phyloP scores from a whole-genome alignment of 768 basidiomycete genomes.

The Suillus plorans region DNA sequence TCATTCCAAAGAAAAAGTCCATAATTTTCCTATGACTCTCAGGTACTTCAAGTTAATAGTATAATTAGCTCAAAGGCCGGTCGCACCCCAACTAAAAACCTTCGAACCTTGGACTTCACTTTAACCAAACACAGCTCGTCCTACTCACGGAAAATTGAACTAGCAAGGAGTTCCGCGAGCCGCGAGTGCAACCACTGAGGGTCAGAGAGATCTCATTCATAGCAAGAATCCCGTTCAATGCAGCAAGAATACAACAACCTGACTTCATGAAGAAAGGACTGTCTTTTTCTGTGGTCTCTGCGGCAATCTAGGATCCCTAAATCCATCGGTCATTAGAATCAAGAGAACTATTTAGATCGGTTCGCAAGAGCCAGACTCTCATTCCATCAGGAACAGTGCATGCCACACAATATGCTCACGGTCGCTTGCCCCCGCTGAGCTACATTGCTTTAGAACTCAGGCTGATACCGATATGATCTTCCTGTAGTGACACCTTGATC shows the following conservation, averaged over 20 bases:
- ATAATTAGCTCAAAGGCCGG: neutral
- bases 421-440: neutral
- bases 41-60: neutral
- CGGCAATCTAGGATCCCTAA: neutral
- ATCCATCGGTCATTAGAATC: neutral
- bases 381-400: neutral
- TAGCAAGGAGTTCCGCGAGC: neutral
- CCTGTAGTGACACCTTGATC: neutral
- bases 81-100: neutral
- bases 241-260: neutral
- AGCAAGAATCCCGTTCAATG: neutral
- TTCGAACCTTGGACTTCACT: neutral
- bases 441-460: neutral
- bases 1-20: neutral
- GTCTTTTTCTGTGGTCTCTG: neutral
- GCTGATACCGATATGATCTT: neutral
- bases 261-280: neutral
- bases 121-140: neutral
- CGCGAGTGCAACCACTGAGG: neutral
- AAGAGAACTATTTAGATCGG: neutral
- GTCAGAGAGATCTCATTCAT: neutral
- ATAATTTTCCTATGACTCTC: neutral
- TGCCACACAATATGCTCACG: neutral
- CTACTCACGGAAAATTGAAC: too few relatives aligned
- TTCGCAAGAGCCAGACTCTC: neutral